phyloP scores from a whole-genome alignment of 2,329 filamentous ascomycete genomes.

The Colletotrichum falcatum region DNA sequence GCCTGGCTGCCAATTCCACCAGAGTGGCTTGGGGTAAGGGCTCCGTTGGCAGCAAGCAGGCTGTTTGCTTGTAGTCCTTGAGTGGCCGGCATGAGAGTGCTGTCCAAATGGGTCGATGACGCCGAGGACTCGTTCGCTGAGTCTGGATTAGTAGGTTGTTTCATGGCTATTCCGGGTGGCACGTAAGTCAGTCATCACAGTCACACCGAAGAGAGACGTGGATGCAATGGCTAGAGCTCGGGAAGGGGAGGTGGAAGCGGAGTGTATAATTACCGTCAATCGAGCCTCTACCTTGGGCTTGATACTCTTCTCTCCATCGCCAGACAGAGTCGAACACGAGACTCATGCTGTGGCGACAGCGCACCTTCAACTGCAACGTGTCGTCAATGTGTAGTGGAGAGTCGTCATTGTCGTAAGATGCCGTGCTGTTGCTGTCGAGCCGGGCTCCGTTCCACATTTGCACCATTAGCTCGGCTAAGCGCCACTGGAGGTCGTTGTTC shows the following conservation, averaged over 20 bases:
- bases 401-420: constrained; percentile 60
- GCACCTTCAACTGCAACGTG: constrained; percentile 82
- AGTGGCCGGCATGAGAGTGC: constrained; percentile 64
- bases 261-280: constrained; percentile 72
- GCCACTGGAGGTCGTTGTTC: constrained; percentile 82
- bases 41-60: constrained; percentile 62
- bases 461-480: constrained; percentile 85
- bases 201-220: constrained; percentile 42
- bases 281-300: constrained; percentile 75
- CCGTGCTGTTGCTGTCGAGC: constrained; percentile 60
- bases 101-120: constrained; percentile 74
- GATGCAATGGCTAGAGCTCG: constrained; percentile 41
- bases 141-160: constrained; percentile 88
- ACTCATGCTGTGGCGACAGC: constrained; percentile 87
- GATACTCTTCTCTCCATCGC: constrained; percentile 86
- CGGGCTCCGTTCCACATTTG: constrained; percentile 85
- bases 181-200: constrained; percentile 46
- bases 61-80: constrained; percentile 62
- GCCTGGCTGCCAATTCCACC: constrained; percentile 47
- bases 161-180: constrained; percentile 67
- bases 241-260: constrained; percentile 21
- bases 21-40: constrained; percentile 63
- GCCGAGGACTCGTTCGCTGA: constrained; percentile 79
- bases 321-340: constrained; percentile 87
- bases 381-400: constrained; percentile 70